A percentile compares a stretch with the other conserved stretches of the same genome.
phyloP scores from a whole-genome alignment of 192 early-diverging fungal genomes.

The Phycomyces nitens region DNA sequence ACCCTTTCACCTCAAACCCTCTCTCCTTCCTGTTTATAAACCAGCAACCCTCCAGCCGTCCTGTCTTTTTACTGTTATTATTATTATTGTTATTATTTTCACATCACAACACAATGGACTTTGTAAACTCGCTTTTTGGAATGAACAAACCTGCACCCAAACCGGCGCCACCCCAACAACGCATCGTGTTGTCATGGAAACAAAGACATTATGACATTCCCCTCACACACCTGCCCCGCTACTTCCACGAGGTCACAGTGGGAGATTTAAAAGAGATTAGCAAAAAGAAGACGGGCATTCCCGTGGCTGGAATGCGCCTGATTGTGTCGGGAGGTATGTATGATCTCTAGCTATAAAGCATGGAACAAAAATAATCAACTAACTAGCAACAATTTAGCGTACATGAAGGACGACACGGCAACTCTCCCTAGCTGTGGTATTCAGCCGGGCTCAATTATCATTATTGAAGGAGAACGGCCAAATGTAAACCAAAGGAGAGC shows the following conservation, averaged over 20 bases:
- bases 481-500: slow-evolving; percentile 41
- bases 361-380: too few species aligned
- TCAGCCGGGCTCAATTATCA: slow-evolving; percentile 64
- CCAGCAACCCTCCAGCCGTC: too few species aligned
- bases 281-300: slow-evolving; percentile 71
- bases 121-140: slow-evolving; percentile 13
- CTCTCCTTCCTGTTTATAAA: too few species aligned
- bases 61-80: too few species aligned
- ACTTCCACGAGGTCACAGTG: slow-evolving; percentile 55
- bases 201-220: slow-evolving; percentile 17
- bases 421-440: slow-evolving; percentile 67
- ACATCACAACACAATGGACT: slow-evolving; percentile 11
- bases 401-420: slow-evolving; percentile 71
- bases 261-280: slow-evolving; percentile 68
- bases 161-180: neutral
- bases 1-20: too few species aligned
- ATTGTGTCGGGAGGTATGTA: slow-evolving; percentile 67
- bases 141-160: slow-evolving; percentile 3
- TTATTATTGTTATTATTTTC: neutral
- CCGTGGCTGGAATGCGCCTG: slow-evolving; percentile 72
- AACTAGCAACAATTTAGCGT: slow-evolving; percentile 37
- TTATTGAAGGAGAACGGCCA: slow-evolving; percentile 67
- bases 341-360: too few species aligned
- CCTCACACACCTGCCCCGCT: slow-evolving; percentile 10
- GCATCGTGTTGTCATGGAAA: slow-evolving; percentile 8